Evolutionary conservation across 202 grass and related monocot genomes (phyloP), one percentile per base, ranked within the genome.

Genomic region (Setaria viridis): DNA sequence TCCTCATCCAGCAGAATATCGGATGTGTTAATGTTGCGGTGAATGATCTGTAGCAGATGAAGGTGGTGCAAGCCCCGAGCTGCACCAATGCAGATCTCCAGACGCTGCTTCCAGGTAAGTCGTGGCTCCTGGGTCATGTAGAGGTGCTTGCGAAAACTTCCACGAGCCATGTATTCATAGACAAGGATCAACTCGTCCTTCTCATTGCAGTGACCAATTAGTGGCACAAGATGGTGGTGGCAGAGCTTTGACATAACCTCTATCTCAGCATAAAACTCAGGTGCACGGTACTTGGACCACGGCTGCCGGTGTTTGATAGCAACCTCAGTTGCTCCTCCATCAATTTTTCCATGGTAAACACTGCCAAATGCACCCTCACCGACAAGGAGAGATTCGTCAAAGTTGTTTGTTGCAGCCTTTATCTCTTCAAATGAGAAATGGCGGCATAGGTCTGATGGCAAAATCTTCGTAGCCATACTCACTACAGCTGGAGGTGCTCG

Each of bases 31-130:
- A 92, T 69, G 30, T 81, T 80, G 47, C 80, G 41, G 2, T 92
- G 84, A 51, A 89, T 77, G 60, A 92, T 25, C 25, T 25, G 25
- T 25, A 25, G 25, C 25, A 74, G 62, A 72, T 89, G 91, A 39
- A 92, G 87, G 47, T 87, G 85, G 69, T 89, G 80, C 62, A 92
- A 56, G 1, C 87, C 87, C 25, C 47, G 91, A 17, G 91, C 87
- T 21, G 84, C 87, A 15, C 80, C 91, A 12, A 92, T 87, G 56
- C 84, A 92, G 37, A 89, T 80, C 74, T 87, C 76, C 0, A 92
- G 43, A 15, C 84, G 69, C 58, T 89, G 83, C 17, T 37, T 79
- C 87, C 87, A 89, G n/a, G 60, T 49, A 55, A 92, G 87, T 0
- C 81, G 85, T 59, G 76, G 49, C 1, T 73, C 46, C 16, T 81